phyloP scores from a whole-genome alignment of 768 basidiomycete genomes.

The Phallus indusiatus region DNA sequence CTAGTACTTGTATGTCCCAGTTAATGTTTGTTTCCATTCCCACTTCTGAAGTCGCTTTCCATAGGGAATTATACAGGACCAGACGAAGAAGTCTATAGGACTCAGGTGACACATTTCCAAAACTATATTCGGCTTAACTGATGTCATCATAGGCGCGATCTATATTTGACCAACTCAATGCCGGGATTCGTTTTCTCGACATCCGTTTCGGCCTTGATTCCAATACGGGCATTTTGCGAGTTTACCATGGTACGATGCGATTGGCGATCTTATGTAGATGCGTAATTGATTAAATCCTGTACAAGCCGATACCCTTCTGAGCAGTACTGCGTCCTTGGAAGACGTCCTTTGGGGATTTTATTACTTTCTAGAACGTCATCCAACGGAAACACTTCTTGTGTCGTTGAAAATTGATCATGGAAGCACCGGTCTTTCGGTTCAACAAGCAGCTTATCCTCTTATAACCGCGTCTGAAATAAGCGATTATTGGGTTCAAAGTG shows the following conservation, averaged over 20 bases:
- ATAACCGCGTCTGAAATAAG: conserved; percentile 28
- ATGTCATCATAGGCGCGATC: conserved; percentile 5
- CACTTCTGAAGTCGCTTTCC: background rate
- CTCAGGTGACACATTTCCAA: background rate
- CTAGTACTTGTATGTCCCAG: conserved; percentile 25
- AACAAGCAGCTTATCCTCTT: conserved; percentile 33
- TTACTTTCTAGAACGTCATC: conserved; percentile 41
- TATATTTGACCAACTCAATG: conserved; percentile 15
- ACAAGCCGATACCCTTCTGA: conserved; percentile 27
- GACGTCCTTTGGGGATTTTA: conserved; percentile 46
- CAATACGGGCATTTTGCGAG: conserved; percentile 8
- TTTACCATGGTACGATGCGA: conserved; percentile 12
- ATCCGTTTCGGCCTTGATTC: conserved; percentile 13
- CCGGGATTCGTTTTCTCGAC: conserved; percentile 16
- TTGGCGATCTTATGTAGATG: background rate
- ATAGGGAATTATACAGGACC: conserved; percentile 11
- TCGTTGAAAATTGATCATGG: conserved; percentile 42
- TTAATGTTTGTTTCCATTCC: background rate
- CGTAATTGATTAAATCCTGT: background rate
- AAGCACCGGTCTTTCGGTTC: conserved; percentile 33
- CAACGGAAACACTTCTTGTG: conserved; percentile 40
- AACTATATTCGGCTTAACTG: background rate
- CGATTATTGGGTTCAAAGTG: conserved; percentile 38
- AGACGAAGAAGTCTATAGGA: background rate
- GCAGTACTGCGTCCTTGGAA: conserved; percentile 35